Evolutionary conservation across 768 basidiomycete genomes (phyloP).

Genomic region (Trametes coccinea): DNA sequence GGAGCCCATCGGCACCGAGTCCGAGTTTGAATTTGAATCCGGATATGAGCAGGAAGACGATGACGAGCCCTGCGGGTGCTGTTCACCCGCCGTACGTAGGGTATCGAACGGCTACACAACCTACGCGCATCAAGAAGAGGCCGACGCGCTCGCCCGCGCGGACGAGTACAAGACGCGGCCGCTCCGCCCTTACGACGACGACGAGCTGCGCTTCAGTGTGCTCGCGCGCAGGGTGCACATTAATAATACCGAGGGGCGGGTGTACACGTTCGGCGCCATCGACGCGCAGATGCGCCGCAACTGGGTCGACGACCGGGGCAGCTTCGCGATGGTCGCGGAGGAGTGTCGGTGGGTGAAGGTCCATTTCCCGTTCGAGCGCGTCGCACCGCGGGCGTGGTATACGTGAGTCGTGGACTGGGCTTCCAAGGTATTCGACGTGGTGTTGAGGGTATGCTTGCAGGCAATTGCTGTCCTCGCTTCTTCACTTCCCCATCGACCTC

Average conservation of each 20-base stretch:
- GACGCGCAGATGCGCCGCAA: constrained; percentile 41
- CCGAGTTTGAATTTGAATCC: too few species aligned
- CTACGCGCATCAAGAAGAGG: constrained; percentile 1
- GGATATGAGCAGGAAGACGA: neutral
- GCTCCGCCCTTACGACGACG: constrained; percentile 16
- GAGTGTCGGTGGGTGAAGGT: constrained; percentile 40
- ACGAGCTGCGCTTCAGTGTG: constrained; percentile 37
- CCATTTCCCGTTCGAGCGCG: constrained; percentile 28
- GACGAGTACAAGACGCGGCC: constrained; percentile 9
- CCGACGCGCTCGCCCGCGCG: neutral
- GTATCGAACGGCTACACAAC: constrained; percentile 4
- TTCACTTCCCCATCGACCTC: constrained; percentile 36
- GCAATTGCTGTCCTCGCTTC: constrained; percentile 26
- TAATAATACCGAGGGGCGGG: constrained; percentile 34
- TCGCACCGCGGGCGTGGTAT: constrained; percentile 13
- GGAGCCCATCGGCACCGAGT: neutral
- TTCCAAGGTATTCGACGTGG: neutral
- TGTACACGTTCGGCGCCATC: constrained; percentile 43
- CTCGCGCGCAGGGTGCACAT: constrained; percentile 40
- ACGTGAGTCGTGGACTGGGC: constrained; percentile 8
- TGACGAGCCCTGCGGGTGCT: neutral
- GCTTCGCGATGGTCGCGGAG: constrained; percentile 41
- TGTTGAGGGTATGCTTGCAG: constrained; percentile 4
- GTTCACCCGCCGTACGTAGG: neutral
- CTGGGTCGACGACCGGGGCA: constrained; percentile 39